phyloP scores from a whole-genome alignment of 2,329 filamentous ascomycete species.

The Verticillium nonalfalfae region DNA sequence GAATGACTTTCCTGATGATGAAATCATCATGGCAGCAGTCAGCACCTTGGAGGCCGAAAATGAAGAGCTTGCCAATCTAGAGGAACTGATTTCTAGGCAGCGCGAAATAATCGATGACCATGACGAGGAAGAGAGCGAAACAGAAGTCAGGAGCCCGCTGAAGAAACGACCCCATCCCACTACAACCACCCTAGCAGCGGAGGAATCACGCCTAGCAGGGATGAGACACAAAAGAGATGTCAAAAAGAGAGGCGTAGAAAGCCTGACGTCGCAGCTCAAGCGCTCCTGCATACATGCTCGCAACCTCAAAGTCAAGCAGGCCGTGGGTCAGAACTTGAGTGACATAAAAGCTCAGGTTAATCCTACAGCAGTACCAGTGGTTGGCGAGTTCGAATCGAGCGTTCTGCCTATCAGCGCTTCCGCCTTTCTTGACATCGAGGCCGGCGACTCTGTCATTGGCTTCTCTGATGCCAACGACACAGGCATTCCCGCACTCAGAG shows the following conservation, averaged over 20 bases:
- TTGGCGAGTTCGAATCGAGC: background rate
- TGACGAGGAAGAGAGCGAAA: background rate
- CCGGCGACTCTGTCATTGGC: background rate
- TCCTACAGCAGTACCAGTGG: background rate
- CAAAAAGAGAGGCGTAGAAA: background rate
- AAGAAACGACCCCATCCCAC: background rate
- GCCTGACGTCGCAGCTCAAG: background rate
- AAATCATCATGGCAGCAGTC: background rate
- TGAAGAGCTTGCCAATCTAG: background rate
- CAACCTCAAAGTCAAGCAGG: slow-evolving; percentile 1
- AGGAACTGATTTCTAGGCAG: background rate
- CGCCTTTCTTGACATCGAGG: slow-evolving; percentile 3
- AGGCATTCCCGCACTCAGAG: slow-evolving; percentile 5
- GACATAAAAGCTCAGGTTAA: background rate
- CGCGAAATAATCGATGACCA: background rate
- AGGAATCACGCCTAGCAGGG: background rate
- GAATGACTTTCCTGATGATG: slow-evolving; percentile 1
- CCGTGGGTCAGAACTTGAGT: slow-evolving; percentile 2
- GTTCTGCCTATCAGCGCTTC: slow-evolving; percentile 11
- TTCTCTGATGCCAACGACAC: slow-evolving; percentile 6
- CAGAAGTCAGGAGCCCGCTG: background rate
- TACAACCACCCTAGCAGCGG: background rate
- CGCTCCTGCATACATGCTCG: slow-evolving; percentile 8
- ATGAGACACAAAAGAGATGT: background rate
- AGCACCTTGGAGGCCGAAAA: background rate